phyloP scores from a whole-genome alignment of 371 early-diverging fungal species.

The Circinella minor region DNA sequence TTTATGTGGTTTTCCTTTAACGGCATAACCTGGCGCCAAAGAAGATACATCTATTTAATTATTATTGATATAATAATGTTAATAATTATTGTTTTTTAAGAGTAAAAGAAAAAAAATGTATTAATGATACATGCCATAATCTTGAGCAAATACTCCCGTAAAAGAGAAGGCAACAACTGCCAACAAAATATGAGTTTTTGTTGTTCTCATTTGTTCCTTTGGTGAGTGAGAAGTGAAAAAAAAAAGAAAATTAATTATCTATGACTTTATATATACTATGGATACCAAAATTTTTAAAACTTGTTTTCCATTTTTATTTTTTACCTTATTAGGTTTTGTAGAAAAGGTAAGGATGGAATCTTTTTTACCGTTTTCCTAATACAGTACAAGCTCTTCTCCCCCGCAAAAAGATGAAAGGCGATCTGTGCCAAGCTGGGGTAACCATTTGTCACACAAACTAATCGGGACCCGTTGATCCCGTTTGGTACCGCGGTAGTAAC shows the following conservation, averaged over 20 bases:
- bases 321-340: not conserved
- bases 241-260: not conserved
- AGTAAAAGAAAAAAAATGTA: no score
- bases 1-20: slow-evolving; percentile 29
- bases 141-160: not conserved
- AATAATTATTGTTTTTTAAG: no score
- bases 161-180: slow-evolving; percentile 2
- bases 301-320: not conserved
- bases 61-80: no score
- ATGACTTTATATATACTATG: not conserved
- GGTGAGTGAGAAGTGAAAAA: not conserved
- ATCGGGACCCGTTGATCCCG: slow-evolving; percentile 9
- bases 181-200: slow-evolving; percentile 1
- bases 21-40: slow-evolving; percentile 37
- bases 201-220: not conserved
- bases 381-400: not conserved
- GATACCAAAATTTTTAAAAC: not conserved
- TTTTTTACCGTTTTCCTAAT: no score
- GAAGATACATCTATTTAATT: slow-evolving; percentile 15
- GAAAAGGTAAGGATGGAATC: no score
- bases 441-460: not conserved
- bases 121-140: slow-evolving; percentile 4
- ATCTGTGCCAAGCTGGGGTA: slow-evolving; percentile 1
- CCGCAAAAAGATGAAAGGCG: slow-evolving; percentile 1
- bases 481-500: not conserved